Evolutionary conservation across 2,329 filamentous ascomycete genomes (phyloP), one percentile per base, ranked within the genome.

Genomic region (Ascochyta fabae): DNA sequence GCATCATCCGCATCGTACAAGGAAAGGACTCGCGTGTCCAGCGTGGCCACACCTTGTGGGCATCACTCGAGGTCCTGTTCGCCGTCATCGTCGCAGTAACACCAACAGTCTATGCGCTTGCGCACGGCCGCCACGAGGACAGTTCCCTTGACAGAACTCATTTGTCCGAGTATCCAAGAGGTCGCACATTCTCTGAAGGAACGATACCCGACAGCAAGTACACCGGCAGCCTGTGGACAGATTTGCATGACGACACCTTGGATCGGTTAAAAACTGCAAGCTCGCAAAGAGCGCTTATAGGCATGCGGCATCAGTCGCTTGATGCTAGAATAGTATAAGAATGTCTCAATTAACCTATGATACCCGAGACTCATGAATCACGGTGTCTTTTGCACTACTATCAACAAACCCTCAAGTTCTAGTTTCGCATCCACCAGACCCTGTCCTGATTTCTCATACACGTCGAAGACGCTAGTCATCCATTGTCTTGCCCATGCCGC

Each of bases 61-160:
- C 60, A 3, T 61, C 58, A 1, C 39, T 65, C 10, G 62, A 65
- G 34, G 42, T 63, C 9, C 45, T 65, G 0, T 56, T 65, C 16
- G 60, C 58, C 2, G 53, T 48, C 10, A 50, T 63, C 10, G 60
- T 65, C 13, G 60, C 62, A 3, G 62, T 65, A 13, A 61, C 58
- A 1, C 62, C 62, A 19, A 63, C 58, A 1, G 54, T 63, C 12
- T 65, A 65, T 38, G 58, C 62, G 22, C 60, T 65, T 27, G 58
- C 51, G 4, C 53, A 49, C 24, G 59, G 56, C 26, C 57, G 52
- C 15, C 48, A 48, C 26, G 56, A 63, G 27, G 40, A 58, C 16
- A 54, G 38, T 8, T 43, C 58, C 0, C 48, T 55, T 12, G 46
- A 38, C 6, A 53, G 55, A 39, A 65, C 58, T 6, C 53, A 62